phyloP scores from a whole-genome alignment of 441 rosid genomes.

The Erysimum cheiri region DNA sequence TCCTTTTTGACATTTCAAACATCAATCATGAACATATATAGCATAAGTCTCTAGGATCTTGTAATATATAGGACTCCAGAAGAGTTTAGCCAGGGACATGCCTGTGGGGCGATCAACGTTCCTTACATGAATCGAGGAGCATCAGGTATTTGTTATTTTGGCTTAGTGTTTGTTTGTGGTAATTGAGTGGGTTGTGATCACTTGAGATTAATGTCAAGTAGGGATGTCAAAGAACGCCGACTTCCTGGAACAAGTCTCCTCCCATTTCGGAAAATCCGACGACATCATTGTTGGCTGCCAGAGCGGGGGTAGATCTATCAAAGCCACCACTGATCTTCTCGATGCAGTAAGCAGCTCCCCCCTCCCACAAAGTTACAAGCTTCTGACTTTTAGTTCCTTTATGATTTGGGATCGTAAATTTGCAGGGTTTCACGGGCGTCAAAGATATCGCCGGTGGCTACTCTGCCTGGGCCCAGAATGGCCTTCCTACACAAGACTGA shows the following conservation, averaged over 20 bases:
- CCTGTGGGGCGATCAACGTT: slow-evolving; percentile 73
- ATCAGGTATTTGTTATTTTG: slow-evolving; percentile 54
- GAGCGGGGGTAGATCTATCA: slow-evolving; percentile 70
- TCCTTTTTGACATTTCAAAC: not conserved
- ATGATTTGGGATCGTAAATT: not conserved
- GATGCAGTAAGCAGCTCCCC: slow-evolving; percentile 63
- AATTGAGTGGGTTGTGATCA: not conserved
- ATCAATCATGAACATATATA: not conserved
- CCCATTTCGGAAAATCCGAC: slow-evolving; percentile 60
- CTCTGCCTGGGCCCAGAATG: slow-evolving; percentile 70
- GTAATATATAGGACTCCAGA: slow-evolving; percentile 55
- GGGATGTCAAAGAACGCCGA: slow-evolving; percentile 78
- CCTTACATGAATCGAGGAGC: slow-evolving; percentile 78
- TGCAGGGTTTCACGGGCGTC: slow-evolving; percentile 70
- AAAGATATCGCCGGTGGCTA: slow-evolving; percentile 81
- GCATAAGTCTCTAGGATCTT: not conserved
- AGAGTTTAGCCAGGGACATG: slow-evolving; percentile 84
- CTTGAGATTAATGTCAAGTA: slow-evolving; percentile 19
- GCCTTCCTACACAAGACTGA: slow-evolving; percentile 62
- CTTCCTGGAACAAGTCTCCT: slow-evolving; percentile 68
- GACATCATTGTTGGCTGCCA: slow-evolving; percentile 90
- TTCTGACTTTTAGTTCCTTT: not conserved
- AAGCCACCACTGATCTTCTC: slow-evolving; percentile 80
- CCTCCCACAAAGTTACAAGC: not conserved
- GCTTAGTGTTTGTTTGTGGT: not conserved